Conservation (phyloP, 495 filamentous ascomycete genomes). For the Podospora tetraspora region DNA sequence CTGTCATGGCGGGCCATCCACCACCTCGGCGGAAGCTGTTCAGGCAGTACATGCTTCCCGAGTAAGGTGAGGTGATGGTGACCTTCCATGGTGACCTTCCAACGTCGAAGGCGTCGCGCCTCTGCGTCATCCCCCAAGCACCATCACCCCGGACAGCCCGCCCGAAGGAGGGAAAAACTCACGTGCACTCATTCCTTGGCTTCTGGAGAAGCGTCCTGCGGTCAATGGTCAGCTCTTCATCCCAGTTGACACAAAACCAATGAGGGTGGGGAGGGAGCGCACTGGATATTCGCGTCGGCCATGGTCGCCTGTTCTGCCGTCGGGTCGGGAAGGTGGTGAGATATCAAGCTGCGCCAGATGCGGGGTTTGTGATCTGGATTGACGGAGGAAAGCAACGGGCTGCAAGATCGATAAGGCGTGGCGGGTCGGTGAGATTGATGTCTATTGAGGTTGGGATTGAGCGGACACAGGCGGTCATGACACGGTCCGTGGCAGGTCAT, state of each 20-base stretch:
- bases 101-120: neutral
- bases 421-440: constrained; percentile 6
- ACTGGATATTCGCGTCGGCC: constrained; percentile 29
- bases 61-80: neutral
- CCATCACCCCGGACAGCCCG: neutral
- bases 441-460: constrained; percentile 7
- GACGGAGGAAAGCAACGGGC: neutral
- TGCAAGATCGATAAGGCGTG: neutral
- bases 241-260: neutral
- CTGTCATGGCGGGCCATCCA: neutral
- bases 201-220: constrained; percentile 26
- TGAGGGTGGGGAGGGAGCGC: neutral
- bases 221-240: constrained; percentile 4
- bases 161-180: constrained; percentile 13
- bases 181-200: constrained; percentile 31
- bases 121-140: neutral
- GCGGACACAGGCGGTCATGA: neutral
- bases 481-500: no score
- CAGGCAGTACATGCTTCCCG: neutral
- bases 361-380: neutral
- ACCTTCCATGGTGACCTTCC: neutral
- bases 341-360: neutral
- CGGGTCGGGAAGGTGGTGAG: neutral
- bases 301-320: constrained; percentile 10
- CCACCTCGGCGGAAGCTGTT: neutral